A percentile compares a stretch with the other conserved stretches of the same genome.
Evolutionary conservation across 768 basidiomycete genomes (phyloP).

Genomic region (Auricularia auricula-judae): DNA sequence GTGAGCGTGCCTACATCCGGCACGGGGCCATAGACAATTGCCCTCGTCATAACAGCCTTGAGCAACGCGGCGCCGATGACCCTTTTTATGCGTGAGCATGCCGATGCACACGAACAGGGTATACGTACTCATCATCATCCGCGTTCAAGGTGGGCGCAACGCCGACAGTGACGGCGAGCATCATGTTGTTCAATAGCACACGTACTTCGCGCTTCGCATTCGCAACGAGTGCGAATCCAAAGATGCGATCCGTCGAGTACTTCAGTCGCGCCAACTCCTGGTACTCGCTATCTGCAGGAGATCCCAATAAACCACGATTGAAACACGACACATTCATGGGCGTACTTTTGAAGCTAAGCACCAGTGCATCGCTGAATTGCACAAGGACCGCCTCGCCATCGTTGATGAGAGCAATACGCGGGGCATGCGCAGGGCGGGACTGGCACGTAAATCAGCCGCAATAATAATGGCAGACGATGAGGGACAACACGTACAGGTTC

Average conservation of each 20-base stretch:
- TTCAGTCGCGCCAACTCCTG: conserved; percentile 65
- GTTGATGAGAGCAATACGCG: conserved; percentile 50
- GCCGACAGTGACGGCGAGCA: neutral
- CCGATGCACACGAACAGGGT: neutral
- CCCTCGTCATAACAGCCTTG: conserved; percentile 73
- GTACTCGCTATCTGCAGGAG: conserved; percentile 40
- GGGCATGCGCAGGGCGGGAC: conserved; percentile 41
- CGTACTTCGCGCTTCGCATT: neutral
- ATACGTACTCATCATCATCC: conserved; percentile 54
- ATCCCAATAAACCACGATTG: too few relatives aligned
- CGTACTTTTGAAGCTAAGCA: conserved; percentile 52
- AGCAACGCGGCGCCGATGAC: conserved; percentile 43
- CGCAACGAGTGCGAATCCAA: conserved; percentile 34
- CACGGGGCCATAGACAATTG: conserved; percentile 65
- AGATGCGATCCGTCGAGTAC: conserved; percentile 50
- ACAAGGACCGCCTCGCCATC: conserved; percentile 49
- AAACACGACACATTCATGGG: too few relatives aligned
- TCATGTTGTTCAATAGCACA: neutral
- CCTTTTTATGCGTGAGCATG: neutral
- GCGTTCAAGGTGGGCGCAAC: conserved; percentile 9
- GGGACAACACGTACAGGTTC: neutral
- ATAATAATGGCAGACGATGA: neutral
- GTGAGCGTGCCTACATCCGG: conserved; percentile 34
- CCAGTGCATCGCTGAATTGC: conserved; percentile 69
- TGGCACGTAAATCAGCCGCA: neutral